Evolutionary conservation across 2,329 filamentous ascomycete genomes (phyloP).

Genomic region (Aspergillus chevalieri): DNA sequence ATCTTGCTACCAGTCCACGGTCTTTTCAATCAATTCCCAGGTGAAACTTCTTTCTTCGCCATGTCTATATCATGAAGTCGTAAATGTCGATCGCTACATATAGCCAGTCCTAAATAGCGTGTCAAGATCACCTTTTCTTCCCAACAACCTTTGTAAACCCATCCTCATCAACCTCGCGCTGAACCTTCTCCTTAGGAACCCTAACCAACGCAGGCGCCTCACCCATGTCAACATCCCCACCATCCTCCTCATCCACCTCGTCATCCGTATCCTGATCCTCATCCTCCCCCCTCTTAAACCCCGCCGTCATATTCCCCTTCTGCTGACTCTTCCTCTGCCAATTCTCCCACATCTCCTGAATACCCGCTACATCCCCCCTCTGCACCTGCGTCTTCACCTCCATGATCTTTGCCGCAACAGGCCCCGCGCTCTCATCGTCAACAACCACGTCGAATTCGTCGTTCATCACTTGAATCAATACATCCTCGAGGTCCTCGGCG

Average conservation of each 20-base stretch:
- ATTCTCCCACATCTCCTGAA: constrained; percentile 54
- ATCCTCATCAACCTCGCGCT: constrained; percentile 72
- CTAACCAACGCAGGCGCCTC: constrained; percentile 60
- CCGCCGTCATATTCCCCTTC: constrained; percentile 27
- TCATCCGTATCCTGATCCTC: constrained; percentile 53
- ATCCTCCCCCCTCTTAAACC: constrained; percentile 40
- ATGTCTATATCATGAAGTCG: constrained; percentile 1
- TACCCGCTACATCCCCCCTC: constrained; percentile 59
- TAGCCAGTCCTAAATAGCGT: not conserved
- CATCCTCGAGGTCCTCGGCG: constrained; percentile 71
- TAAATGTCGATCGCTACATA: not conserved
- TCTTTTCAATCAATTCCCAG: not conserved
- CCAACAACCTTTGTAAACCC: constrained; percentile 71
- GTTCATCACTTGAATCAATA: constrained; percentile 82
- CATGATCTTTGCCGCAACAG: constrained; percentile 68
- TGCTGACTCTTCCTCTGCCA: constrained; percentile 35
- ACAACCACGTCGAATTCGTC: constrained; percentile 94
- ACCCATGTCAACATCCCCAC: constrained; percentile 59
- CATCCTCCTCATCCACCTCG: constrained; percentile 54
- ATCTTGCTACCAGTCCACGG: not conserved
- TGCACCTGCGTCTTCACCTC: constrained; percentile 58
- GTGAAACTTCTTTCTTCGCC: not conserved
- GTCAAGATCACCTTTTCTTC: constrained; percentile 49
- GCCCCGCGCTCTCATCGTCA: constrained; percentile 77
- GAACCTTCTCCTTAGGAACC: constrained; percentile 55